A percentile compares a stretch with the other conserved stretches of the same genome.
These are phyloP conservation scores for Caloboletus inedulis DNA, from an alignment of 1,284 basidiomycete genomes.

Conservation along the genomic window DNA sequence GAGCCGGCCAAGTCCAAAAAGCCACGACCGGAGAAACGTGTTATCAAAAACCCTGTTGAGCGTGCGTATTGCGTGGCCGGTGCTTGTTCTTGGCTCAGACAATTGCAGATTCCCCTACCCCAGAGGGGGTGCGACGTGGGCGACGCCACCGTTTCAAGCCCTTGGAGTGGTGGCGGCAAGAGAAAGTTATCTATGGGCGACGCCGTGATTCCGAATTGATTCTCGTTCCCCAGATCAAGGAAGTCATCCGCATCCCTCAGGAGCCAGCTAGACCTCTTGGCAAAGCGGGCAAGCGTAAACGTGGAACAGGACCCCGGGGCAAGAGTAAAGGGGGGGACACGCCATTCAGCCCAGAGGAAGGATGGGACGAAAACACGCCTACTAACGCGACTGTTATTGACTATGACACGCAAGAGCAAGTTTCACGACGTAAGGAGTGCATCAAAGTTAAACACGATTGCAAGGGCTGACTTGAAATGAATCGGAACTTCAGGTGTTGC, in stretches of 20 bases:
- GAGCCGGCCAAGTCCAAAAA: slow-evolving; percentile 38
- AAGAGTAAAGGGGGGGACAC: slow-evolving; percentile 44
- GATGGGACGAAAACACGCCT: slow-evolving; percentile 83
- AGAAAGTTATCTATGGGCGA: slow-evolving; percentile 82
- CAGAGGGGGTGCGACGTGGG: slow-evolving; percentile 72
- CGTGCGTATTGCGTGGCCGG: slow-evolving; percentile 18
- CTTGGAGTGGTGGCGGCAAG: slow-evolving; percentile 91
- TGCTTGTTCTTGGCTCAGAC: slow-evolving; percentile 9
- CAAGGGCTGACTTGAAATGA: slow-evolving; percentile 1
- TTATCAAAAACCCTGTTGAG: slow-evolving; percentile 11
- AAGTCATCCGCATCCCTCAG: slow-evolving; percentile 77
- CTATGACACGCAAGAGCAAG: slow-evolving; percentile 59
- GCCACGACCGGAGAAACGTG: slow-evolving; percentile 27
- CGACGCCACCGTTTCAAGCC: slow-evolving; percentile 72
- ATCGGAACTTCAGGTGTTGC: slow-evolving; percentile 56
- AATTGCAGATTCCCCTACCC: slow-evolving; percentile 22
- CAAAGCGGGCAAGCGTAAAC: slow-evolving; percentile 41
- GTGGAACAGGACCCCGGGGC: slow-evolving; percentile 33
- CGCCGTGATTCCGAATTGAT: slow-evolving; percentile 47
- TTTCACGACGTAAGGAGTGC: slow-evolving; percentile 61
- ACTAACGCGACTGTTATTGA: slow-evolving; percentile 69
- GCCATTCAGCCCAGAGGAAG: slow-evolving; percentile 65
- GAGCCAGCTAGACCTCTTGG: slow-evolving; percentile 58
- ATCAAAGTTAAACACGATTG: neutral
- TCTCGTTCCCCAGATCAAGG: slow-evolving; percentile 77